phyloP scores from a whole-genome alignment of 345 rosid species.

The Reutealis trisperma region DNA sequence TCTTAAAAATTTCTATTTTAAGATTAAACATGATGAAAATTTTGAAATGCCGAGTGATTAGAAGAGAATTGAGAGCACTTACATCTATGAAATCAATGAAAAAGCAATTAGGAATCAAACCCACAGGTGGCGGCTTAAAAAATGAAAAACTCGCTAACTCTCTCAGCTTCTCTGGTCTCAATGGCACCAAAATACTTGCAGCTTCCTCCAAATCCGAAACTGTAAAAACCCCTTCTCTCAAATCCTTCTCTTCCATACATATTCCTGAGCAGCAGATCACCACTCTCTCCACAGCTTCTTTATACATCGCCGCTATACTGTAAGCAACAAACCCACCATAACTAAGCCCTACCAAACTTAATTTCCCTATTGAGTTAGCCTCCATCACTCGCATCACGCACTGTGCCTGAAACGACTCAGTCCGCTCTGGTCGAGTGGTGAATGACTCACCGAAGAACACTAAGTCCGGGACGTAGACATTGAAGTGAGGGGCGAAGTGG shows the following conservation, averaged over 20 bases:
- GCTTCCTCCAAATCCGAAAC: conserved; percentile 78
- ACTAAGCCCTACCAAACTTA: conserved; percentile 74
- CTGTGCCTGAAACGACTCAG: conserved; percentile 75
- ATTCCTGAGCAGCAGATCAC: conserved; percentile 74
- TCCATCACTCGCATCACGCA: conserved; percentile 64
- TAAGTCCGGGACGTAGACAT: conserved; percentile 72
- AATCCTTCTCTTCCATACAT: conserved; percentile 79
- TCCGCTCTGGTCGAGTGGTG: conserved; percentile 69
- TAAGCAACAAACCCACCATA: conserved; percentile 88
- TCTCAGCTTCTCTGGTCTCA: conserved; percentile 52
- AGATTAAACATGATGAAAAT: no score
- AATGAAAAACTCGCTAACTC: conserved; percentile 56
- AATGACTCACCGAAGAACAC: conserved; percentile 73
- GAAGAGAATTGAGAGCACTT: conserved; percentile 14
- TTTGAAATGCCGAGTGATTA: not conserved
- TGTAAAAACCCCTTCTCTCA: conserved; percentile 56
- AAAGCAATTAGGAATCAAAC: conserved; percentile 52
- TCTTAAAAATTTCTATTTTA: no score
- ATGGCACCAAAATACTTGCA: conserved; percentile 60
- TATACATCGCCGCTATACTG: conserved; percentile 63
- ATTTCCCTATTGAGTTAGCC: conserved; percentile 45
- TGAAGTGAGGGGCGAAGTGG: conserved; percentile 49
- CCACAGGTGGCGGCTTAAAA: conserved; percentile 41
- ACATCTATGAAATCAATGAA: conserved; percentile 60
- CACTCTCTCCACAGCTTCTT: conserved; percentile 62